Base-by-base conservation (phyloP, 2,329 filamentous ascomycete species). In the Beauveria pseudobassiana region DNA sequence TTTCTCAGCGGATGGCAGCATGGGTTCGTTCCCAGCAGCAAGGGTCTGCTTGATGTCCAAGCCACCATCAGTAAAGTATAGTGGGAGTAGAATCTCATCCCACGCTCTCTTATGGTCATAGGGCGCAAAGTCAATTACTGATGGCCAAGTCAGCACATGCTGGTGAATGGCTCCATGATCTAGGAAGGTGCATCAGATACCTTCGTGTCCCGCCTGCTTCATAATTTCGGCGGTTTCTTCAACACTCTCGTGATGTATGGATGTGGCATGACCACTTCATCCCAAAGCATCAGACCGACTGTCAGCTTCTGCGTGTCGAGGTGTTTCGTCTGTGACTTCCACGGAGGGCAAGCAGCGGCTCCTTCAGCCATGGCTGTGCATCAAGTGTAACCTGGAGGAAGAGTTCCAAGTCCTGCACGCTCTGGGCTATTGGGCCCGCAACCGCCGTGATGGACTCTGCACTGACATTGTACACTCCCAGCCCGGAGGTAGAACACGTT, bases 21-120 rank as follows among this genome's bases (percentile, higher is more conserved):
- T 75, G 0, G 84, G 83, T 66, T 87, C 84, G 2, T 78, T 79
- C 0, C 79, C 80, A 2, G 74, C 72, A 3, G 75, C 72, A 4
- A 87, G 75, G 1, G 77, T 76, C 5, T 74, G 75, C 2, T 67
- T 69, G 49, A 80, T 78, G 63, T 81, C 78, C 18, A 72, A 72
- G 2, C 77, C 85, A 40, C 82, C 84, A 65, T 87, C 85, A 4
- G 75, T 69, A 67, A 82, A 87, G 69, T 85, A 85, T 1, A 82
- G 69, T 38, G 38, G 34, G n/a, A 59, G 61, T 54, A 43, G 8
- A 20, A 80, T 70, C 16, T 81, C 70, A 48, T 77, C 74, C 65
- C 81, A 72, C 0, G 78, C 78, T 51, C 78, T 69, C 20, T 72
- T 69, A 65, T 85, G 85, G 62, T 79, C 75, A 67, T 76, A 76